Base-by-base conservation (phyloP, 768 basidiomycete genomes). In the Boletus fagicola region DNA sequence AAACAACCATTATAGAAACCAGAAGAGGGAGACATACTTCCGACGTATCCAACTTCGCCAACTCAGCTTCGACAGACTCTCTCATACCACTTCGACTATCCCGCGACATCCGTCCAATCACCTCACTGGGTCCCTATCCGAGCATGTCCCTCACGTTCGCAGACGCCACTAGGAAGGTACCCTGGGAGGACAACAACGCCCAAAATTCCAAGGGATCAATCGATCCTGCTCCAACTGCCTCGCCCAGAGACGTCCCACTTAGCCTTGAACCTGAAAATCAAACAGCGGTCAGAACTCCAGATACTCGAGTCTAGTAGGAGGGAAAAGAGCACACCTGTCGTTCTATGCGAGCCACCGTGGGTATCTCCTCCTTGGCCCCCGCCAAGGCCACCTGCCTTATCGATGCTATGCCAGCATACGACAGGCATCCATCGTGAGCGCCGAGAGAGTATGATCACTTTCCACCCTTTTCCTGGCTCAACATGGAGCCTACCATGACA, bases 401-500 rank as follows among this genome's bases (percentile, higher is more conserved):
- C 71, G 28, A 93, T 72, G 35, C 77, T 74, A 3, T 74, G 76
- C 92, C 91, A 94, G 4, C 68, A 70, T 22, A 93, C 69, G 2
- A 63, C 68, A 8, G 85, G 82, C 79, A 91, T 86, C 64, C 80
- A 79, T 45, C 4, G 30, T 5, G 9, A 5, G 30, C 30, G 30
- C 30, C 30, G 4, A 30, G 30, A 30, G 1, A 30, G 30, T 30
- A 30, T 31, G 31, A 10, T 31, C 10, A 1, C 31, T 31, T 31
- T 31, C 31, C 31, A 78, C 0, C 94, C 94, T 68, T 97, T 97
- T 1, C 94, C 93, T 0, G 92, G 88, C 75, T 98, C 96, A 54
- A 91, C 82, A 65, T 95, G 89, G 39, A 98, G 78, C 30, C 92
- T 78, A 1, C 94, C 96, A 18, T 87, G 79, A 49, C 85, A 88